Conservation (phyloP, 2,329 filamentous ascomycete species). For the Chaetomium globosum region DNA sequence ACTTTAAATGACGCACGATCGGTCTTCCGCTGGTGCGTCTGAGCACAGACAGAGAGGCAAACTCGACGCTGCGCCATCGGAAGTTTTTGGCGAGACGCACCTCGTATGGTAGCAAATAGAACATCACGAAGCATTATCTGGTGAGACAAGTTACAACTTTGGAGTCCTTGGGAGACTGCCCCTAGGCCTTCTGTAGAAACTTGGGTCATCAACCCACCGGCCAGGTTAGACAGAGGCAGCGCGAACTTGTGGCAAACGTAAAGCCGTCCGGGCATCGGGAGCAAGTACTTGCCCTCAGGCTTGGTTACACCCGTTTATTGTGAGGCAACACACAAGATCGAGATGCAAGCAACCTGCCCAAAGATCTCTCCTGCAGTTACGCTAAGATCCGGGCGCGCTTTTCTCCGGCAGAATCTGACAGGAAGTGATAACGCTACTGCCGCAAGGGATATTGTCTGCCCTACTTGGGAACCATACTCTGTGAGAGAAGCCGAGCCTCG, state of each 20-base stretch:
- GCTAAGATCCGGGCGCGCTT: background rate
- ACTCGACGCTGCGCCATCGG: background rate
- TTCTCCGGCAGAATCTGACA: slow-evolving; percentile 12
- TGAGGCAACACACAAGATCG: slow-evolving; percentile 13
- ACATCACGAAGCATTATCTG: background rate
- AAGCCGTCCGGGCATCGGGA: background rate
- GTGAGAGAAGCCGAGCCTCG: background rate
- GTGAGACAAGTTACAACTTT: background rate
- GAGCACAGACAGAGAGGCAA: slow-evolving; percentile 13
- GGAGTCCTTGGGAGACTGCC: background rate
- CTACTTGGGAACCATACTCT: background rate
- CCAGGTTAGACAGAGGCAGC: background rate
- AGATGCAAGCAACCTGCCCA: slow-evolving; percentile 14
- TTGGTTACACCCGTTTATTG: slow-evolving; percentile 22
- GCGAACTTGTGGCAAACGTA: background rate
- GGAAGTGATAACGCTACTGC: slow-evolving; percentile 11
- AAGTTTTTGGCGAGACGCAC: background rate
- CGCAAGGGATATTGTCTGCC: background rate
- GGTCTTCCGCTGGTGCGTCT: slow-evolving; percentile 9
- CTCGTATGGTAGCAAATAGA: slow-evolving; percentile 11
- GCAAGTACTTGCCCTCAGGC: slow-evolving; percentile 4
- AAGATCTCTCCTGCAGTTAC: slow-evolving; percentile 15
- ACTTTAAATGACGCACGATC: slow-evolving; percentile 4
- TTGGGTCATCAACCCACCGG: background rate
- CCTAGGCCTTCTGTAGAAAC: background rate